These are phyloP conservation scores for Apiospora hydei DNA, from an alignment of 2,329 filamentous ascomycete species.

Conservation along the genomic window DNA sequence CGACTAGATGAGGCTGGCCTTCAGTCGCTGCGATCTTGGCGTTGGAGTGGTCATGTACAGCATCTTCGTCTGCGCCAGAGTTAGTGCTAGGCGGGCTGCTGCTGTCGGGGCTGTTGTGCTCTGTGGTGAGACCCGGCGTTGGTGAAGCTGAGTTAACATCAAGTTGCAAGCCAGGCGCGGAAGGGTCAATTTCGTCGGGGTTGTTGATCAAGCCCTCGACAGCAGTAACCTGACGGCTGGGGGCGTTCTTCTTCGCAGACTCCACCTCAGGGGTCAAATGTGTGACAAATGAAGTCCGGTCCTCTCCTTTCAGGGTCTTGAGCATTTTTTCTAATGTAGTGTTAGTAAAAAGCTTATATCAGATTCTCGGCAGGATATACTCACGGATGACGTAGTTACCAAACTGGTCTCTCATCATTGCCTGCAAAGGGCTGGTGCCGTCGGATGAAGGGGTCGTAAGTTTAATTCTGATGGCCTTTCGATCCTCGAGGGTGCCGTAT, in stretches of 20 bases:
- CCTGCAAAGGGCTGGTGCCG: conserved; percentile 73
- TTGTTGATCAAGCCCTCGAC: conserved; percentile 23
- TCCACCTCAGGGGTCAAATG: conserved; percentile 22
- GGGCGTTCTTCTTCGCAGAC: conserved; percentile 24
- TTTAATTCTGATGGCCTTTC: conserved; percentile 70
- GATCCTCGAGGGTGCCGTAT: conserved; percentile 72
- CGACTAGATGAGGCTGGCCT: conserved; percentile 27
- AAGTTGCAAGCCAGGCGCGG: conserved; percentile 49
- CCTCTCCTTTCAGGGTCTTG: conserved; percentile 63
- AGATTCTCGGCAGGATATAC: conserved; percentile 46
- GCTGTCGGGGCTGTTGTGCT: conserved; percentile 73
- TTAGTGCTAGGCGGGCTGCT: conserved; percentile 70
- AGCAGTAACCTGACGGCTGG: conserved; percentile 23
- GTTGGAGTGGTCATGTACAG: neutral
- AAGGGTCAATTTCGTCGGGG: conserved; percentile 21
- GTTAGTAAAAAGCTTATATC: neutral
- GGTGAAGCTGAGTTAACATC: conserved; percentile 62
- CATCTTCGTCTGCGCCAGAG: conserved; percentile 47
- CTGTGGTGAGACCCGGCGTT: conserved; percentile 72
- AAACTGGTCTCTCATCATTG: conserved; percentile 87
- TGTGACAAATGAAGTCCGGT: conserved; percentile 60
- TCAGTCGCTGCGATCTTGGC: conserved; percentile 27
- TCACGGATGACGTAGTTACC: conserved; percentile 97
- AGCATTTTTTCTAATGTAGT: conserved; percentile 77
- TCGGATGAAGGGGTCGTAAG: conserved; percentile 67